A percentile compares a stretch with the other conserved stretches of the same genome.
phyloP scores from a whole-genome alignment of 768 basidiomycete species.

The Pisolithus marmoratus region DNA sequence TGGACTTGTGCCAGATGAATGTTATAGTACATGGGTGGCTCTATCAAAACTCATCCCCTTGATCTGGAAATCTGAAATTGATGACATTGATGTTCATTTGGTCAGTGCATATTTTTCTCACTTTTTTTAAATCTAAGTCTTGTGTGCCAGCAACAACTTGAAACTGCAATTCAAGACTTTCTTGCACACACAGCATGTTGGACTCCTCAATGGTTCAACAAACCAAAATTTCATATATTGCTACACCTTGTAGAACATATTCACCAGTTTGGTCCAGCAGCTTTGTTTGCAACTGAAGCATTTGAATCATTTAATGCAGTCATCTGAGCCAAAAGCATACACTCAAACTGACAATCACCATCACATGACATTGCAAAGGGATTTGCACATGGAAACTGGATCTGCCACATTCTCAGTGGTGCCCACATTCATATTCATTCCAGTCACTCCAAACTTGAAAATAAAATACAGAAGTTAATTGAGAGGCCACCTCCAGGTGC shows the following conservation, averaged over 20 bases:
- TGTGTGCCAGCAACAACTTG: conserved; percentile 7
- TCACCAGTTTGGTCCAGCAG: conserved; percentile 36
- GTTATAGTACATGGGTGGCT: conserved; percentile 28
- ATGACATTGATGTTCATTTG: conserved; percentile 27
- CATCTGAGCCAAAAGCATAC: conserved; percentile 27
- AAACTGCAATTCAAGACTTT: conserved; percentile 31
- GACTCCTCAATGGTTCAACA: conserved; percentile 34
- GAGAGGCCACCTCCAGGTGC: neutral
- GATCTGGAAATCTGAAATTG: conserved; percentile 37
- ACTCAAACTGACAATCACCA: conserved; percentile 32
- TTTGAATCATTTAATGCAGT: conserved; percentile 39
- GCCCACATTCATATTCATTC: neutral
- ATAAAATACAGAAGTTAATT: neutral
- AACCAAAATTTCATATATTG: conserved; percentile 40
- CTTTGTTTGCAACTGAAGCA: conserved; percentile 37
- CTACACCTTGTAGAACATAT: conserved; percentile 34
- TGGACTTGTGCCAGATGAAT: conserved; percentile 9
- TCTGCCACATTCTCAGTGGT: conserved; percentile 22
- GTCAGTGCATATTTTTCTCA: conserved; percentile 22
- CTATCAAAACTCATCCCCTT: conserved; percentile 31
- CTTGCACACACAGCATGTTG: conserved; percentile 25
- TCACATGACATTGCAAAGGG: conserved; percentile 25
- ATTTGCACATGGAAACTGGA: conserved; percentile 21
- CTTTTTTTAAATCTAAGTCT: neutral
- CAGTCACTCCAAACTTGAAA: neutral